Conservation (phyloP, 176 grass and related monocot species). For the bread wheat (Triticum aestivum) region IWGSC_CS_RefSeq_v2.1 NC_057810.1:633786403-633786902, state of each 20-base stretch:
- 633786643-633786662: slow-evolving; percentile 49
- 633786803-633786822: slow-evolving; percentile 39
- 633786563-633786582: slow-evolving; percentile 46
- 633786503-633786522: slow-evolving; percentile 47
- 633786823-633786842: background rate
- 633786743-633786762: background rate
- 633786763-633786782: slow-evolving; percentile 19
- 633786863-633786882: slow-evolving; percentile 10
- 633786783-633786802: slow-evolving; percentile 31
- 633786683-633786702: slow-evolving; percentile 10
- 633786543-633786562: slow-evolving; percentile 63
- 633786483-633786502: slow-evolving; percentile 54
- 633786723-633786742: slow-evolving; percentile 10
- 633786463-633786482: slow-evolving; percentile 48
- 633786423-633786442: slow-evolving; percentile 57
- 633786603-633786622: slow-evolving; percentile 54
- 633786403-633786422: slow-evolving; percentile 80
- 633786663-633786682: slow-evolving; percentile 20
- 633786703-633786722: background rate
- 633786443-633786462: slow-evolving; percentile 59
- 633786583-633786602: slow-evolving; percentile 39
- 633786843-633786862: background rate
- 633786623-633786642: slow-evolving; percentile 58
- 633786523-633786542: slow-evolving; percentile 66
- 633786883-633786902: slow-evolving; percentile 21